phyloP scores from a whole-genome alignment of 495 filamentous ascomycete species.

The Penicilliopsis zonata region DNA sequence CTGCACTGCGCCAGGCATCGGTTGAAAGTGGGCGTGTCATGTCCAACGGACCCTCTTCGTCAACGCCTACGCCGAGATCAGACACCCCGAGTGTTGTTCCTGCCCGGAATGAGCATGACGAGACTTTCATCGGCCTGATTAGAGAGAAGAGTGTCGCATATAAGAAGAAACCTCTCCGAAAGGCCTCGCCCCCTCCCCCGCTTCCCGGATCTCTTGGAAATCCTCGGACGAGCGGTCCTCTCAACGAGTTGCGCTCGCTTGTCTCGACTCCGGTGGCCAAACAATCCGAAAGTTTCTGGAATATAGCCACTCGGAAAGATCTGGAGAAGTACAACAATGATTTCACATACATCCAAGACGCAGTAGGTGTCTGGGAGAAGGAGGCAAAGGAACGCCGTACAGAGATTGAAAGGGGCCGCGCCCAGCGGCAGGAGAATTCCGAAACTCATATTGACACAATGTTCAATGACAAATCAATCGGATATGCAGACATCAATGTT shows the following conservation, averaged over 20 bases:
- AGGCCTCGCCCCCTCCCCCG: slow-evolving; percentile 13
- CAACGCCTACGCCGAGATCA: slow-evolving; percentile 7
- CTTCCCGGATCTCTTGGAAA: slow-evolving; percentile 21
- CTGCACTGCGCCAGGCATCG: slow-evolving; percentile 30
- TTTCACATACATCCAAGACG: slow-evolving; percentile 37
- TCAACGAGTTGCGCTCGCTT: slow-evolving; percentile 25
- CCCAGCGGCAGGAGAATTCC: slow-evolving; percentile 40
- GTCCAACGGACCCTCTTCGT: slow-evolving; percentile 18
- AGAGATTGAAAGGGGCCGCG: slow-evolving; percentile 34
- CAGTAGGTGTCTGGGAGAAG: slow-evolving; percentile 33
- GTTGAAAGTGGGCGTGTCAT: slow-evolving; percentile 31
- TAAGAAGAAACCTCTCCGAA: slow-evolving; percentile 9
- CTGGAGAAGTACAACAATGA: slow-evolving; percentile 28
- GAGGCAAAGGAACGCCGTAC: slow-evolving; percentile 27
- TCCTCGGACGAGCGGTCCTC: slow-evolving; percentile 8
- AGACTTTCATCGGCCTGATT: slow-evolving; percentile 35
- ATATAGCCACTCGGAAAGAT: slow-evolving; percentile 20
- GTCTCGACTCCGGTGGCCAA: slow-evolving; percentile 22
- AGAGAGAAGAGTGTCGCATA: slow-evolving; percentile 33
- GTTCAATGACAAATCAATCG: slow-evolving; percentile 48
- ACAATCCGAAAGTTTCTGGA: slow-evolving; percentile 22
- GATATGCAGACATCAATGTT: slow-evolving; percentile 47
- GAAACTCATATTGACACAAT: slow-evolving; percentile 41
- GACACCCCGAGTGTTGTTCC: slow-evolving; percentile 8
- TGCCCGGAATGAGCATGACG: slow-evolving; percentile 17